phyloP scores from a whole-genome alignment of 768 basidiomycete genomes.

The Gymnopilus junonius region DNA sequence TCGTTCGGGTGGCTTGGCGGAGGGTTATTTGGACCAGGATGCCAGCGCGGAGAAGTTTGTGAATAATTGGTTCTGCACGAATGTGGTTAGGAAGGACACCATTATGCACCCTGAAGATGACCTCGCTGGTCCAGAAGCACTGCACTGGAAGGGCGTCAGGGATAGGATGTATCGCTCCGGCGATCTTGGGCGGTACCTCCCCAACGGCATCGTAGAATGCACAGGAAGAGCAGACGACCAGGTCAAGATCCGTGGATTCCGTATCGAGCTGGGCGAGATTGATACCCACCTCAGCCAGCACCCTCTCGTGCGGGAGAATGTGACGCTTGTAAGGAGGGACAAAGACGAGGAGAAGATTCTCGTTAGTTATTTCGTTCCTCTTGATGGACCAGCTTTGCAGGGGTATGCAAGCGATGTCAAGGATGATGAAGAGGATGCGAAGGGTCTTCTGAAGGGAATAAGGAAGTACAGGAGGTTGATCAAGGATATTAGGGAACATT shows the following conservation, averaged over 20 bases:
- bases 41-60: slow-evolving; percentile 94
- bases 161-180: slow-evolving; percentile 99
- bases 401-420: slow-evolving; percentile 72
- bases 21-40: slow-evolving; percentile 87
- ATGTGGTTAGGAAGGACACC: slow-evolving; percentile 65
- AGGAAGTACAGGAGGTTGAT: slow-evolving; percentile 86
- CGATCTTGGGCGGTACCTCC: slow-evolving; percentile 92
- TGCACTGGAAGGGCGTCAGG: slow-evolving; percentile 92
- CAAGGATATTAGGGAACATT: slow-evolving; percentile 91
- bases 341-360: slow-evolving; percentile 99
- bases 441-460: slow-evolving; percentile 74
- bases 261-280: slow-evolving; percentile 97
- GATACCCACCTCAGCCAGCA: slow-evolving; percentile 96
- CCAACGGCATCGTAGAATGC: slow-evolving; percentile 93
- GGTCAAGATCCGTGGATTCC: slow-evolving; percentile 98
- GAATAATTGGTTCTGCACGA: slow-evolving; percentile 83
- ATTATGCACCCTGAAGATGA: slow-evolving; percentile 62
- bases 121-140: slow-evolving; percentile 71
- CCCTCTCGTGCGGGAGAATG: slow-evolving; percentile 94
- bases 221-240: slow-evolving; percentile 98
- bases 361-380: slow-evolving; percentile 95
- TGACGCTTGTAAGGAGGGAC: slow-evolving; percentile 94
- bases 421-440: slow-evolving; percentile 58
- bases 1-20: slow-evolving; percentile 92
- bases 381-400: slow-evolving; percentile 67